phyloP scores from a whole-genome alignment of 768 basidiomycete species.

The Rhodotorula toruloides region DNA sequence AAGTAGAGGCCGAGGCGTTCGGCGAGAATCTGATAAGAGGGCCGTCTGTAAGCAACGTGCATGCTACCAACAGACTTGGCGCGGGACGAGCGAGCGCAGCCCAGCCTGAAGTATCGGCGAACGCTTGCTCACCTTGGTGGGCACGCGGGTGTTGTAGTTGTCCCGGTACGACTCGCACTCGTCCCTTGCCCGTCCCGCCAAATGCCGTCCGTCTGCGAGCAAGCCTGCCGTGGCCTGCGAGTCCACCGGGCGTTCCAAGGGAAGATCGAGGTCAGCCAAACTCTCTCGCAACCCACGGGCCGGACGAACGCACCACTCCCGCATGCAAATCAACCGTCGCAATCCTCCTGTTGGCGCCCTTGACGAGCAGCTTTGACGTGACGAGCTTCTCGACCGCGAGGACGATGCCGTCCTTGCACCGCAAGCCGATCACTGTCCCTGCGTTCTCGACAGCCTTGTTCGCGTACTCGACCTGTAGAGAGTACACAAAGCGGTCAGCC shows the following conservation, averaged over 20 bases:
- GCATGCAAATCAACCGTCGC: conserved; percentile 89
- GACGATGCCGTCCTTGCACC: conserved; percentile 88
- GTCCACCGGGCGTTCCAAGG: neutral
- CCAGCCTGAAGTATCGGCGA: too few species aligned
- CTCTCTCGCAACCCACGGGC: too few species aligned
- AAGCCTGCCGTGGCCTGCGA: conserved; percentile 83
- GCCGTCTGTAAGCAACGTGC: neutral
- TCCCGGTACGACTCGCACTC: conserved; percentile 73
- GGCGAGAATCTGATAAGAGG: conserved; percentile 53
- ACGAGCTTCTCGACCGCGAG: conserved; percentile 97
- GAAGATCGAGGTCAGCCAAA: conserved; percentile 33
- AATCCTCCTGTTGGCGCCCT: conserved; percentile 86
- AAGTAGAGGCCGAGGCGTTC: conserved; percentile 83
- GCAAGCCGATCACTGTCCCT: conserved; percentile 95
- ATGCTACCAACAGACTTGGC: neutral
- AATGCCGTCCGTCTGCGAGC: conserved; percentile 83
- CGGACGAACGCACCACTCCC: conserved; percentile 72
- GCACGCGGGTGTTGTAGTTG: conserved; percentile 64
- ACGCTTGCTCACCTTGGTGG: conserved; percentile 76
- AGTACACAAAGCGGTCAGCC: neutral
- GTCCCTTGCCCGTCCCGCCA: conserved; percentile 75
- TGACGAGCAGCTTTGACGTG: conserved; percentile 90
- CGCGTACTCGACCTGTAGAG: conserved; percentile 83
- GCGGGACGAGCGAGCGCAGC: neutral
- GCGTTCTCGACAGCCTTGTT: conserved; percentile 98